phyloP scores from a whole-genome alignment of 805 yeast genomes.

The Yamadazyma akitaensis region DNA sequence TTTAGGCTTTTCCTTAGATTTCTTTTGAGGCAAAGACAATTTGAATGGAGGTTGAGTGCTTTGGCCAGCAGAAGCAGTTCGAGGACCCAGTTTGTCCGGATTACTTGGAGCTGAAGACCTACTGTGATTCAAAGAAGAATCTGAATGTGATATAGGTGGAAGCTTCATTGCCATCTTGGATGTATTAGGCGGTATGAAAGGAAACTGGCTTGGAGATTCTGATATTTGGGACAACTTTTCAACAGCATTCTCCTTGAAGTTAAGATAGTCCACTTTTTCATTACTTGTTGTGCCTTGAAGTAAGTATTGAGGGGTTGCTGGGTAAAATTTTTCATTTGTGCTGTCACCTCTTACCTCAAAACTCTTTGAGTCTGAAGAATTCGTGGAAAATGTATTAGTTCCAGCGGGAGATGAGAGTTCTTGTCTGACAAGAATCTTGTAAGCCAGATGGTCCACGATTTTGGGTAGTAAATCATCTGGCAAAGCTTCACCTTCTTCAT shows the following conservation, averaged over 20 bases:
- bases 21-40: constrained; percentile 11
- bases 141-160: neutral
- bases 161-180: neutral
- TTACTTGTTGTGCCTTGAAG: constrained; percentile 41
- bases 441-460: constrained; percentile 24
- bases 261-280: constrained; percentile 50
- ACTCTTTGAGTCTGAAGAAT: constrained; percentile 55
- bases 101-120: neutral
- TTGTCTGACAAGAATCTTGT: constrained; percentile 36
- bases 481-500: constrained; percentile 54
- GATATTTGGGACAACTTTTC: constrained; percentile 17
- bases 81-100: neutral
- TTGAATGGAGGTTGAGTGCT: constrained; percentile 10
- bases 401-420: constrained; percentile 31
- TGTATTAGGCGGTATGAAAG: constrained; percentile 6
- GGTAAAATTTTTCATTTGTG: constrained; percentile 42
- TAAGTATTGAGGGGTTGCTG: constrained; percentile 68
- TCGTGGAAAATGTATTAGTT: constrained; percentile 40
- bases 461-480: constrained; percentile 42
- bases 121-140: neutral
- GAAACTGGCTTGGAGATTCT: constrained; percentile 11
- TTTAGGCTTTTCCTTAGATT: constrained; percentile 7
- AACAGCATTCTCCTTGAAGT: constrained; percentile 44
- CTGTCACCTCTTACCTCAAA: constrained; percentile 44
- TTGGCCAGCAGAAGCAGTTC: neutral